Conservation (phyloP, 2,329 filamentous ascomycete genomes). For the Hypoxylon sp. region DNA sequence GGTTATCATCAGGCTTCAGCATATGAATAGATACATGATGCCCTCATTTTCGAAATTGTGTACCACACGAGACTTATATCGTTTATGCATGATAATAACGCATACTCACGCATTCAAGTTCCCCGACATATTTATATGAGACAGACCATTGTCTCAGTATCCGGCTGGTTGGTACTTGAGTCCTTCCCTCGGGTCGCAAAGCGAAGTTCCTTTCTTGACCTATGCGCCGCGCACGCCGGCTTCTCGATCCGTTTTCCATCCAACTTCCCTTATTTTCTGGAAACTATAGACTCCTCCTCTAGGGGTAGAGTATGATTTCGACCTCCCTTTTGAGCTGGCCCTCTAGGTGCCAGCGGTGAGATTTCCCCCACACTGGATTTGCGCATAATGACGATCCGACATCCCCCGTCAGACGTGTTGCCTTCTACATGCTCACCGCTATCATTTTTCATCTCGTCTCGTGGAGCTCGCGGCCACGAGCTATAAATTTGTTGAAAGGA, state of each 20-base stretch:
- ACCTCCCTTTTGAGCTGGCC: neutral
- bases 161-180: neutral
- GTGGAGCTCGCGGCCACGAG: conserved; percentile 1
- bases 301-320: conserved; percentile 3
- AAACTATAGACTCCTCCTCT: neutral
- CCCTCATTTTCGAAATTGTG: conserved; percentile 6
- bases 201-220: neutral
- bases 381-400: conserved; percentile 40
- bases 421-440: conserved; percentile 19
- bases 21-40: conserved; percentile 1
- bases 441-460: conserved; percentile 17
- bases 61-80: conserved; percentile 23
- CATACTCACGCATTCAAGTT: conserved; percentile 13
- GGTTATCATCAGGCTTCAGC: conserved; percentile 3
- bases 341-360: conserved; percentile 13
- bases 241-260: conserved; percentile 10
- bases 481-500: neutral
- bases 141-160: conserved; percentile 20
- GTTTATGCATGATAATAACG: conserved; percentile 33
- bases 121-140: conserved; percentile 22
- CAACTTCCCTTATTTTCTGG: neutral
- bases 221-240: conserved; percentile 10
- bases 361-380: conserved; percentile 15
- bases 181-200: conserved; percentile 15
- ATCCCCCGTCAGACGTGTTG: conserved; percentile 26